These are phyloP conservation scores for Musa beccarii DNA, from an alignment of 176 grass and related monocot species.

Conservation along the genomic window DNA sequence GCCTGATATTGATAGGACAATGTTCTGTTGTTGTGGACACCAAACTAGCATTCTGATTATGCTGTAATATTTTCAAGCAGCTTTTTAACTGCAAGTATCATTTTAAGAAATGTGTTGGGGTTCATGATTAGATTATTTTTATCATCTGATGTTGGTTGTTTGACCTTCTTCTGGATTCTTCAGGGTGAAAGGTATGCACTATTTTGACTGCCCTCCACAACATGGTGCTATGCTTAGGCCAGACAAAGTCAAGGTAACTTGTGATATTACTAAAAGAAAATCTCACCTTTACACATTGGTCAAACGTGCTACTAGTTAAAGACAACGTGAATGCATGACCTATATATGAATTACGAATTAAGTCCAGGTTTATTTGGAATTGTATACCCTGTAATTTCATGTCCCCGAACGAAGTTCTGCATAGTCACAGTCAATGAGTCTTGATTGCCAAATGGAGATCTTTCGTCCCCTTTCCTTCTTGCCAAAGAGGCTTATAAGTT, in stretches of 20 bases:
- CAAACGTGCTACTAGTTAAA: neutral
- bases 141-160: neutral
- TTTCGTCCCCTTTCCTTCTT: neutral
- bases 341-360: neutral
- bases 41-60: no score
- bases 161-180: constrained; percentile 15
- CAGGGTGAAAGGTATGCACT: constrained; percentile 77
- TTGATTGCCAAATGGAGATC: no score
- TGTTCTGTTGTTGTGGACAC: neutral
- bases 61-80: neutral
- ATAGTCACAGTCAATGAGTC: no score
- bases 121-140: neutral
- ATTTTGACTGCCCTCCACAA: constrained; percentile 71
- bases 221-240: constrained; percentile 85
- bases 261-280: neutral
- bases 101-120: neutral
- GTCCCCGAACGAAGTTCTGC: neutral
- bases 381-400: neutral
- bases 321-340: neutral
- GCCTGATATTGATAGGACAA: neutral
- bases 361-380: neutral
- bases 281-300: neutral
- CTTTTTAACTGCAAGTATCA: neutral
- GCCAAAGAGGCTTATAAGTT: neutral
- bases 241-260: constrained; percentile 87